Base-by-base conservation (phyloP, 2,329 filamentous ascomycete genomes). In the Colletotrichum brevisporum region DNA sequence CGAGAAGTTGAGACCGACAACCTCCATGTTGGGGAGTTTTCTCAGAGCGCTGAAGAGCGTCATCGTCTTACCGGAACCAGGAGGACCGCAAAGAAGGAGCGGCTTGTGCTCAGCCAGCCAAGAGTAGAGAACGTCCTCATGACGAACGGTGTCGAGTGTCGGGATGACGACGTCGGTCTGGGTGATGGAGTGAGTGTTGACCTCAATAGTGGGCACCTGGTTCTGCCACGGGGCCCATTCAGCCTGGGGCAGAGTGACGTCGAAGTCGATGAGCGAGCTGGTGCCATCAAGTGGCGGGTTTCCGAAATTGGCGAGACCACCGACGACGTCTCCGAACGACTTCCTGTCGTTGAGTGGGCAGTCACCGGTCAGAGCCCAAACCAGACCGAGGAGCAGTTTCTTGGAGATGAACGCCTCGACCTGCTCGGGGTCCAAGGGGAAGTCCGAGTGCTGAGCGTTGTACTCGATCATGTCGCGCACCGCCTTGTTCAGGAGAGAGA, bases 101-200 rank as follows among this genome's bases (percentile, higher is more conserved):
- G 97, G 96, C 83, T 99, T 99, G 79, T 99, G 96, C 80, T 99
- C 96, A 16, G 97, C 96, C 52, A 99, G 89, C 96, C 96, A 99
- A 4, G 97, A 99, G 84, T 99, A 99, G 16, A 99, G 87, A n/a
- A 99, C 94, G 81, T 98, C 96, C 80, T 99, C 96, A 75, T 99
- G 96, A 36, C 96, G 94, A 52, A 99, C 92, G 31, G 97, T 99
- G 79, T 99, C 96, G 57, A 99, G 85, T 0, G 96, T 99, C 1
- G 96, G 97, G 76, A 99, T 99, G 71, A 99, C 96, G 48, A 98
- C 94, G 80, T 99, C 97, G 1, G 97, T 99, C 79, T 99, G 95
- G 0, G 94, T 98, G 76, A 99, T 92, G 5, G 95, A 98, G 80
- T 99, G 97, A 0, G 97, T 99, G 79, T 99, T 98, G 80, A 99